phyloP scores from a whole-genome alignment of 768 basidiomycete species.

The Mycena capillaripes region DNA sequence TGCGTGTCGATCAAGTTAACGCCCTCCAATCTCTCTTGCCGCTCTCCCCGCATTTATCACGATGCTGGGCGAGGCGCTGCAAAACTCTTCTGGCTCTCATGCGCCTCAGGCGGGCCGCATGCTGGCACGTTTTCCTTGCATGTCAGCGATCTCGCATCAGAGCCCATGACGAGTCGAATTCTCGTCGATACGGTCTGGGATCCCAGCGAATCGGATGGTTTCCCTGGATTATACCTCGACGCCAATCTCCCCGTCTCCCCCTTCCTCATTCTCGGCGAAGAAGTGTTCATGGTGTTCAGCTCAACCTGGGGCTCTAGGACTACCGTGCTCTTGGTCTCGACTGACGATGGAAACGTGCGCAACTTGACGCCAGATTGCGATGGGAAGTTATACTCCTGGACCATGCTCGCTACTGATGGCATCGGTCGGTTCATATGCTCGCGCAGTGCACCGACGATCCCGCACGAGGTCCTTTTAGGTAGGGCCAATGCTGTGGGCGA shows the following conservation, averaged over 20 bases:
- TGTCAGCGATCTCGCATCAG: slow-evolving; percentile 49
- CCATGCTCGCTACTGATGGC: slow-evolving; percentile 65
- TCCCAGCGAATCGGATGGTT: slow-evolving; percentile 50
- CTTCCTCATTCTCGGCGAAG: slow-evolving; percentile 48
- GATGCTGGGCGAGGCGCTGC: slow-evolving; percentile 39
- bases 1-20: slow-evolving; percentile 56
- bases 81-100: slow-evolving; percentile 67
- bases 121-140: slow-evolving; percentile 68
- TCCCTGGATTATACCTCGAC: slow-evolving; percentile 74
- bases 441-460: slow-evolving; percentile 62
- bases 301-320: slow-evolving; percentile 69
- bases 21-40: slow-evolving; percentile 59
- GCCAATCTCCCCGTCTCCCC: slow-evolving; percentile 59
- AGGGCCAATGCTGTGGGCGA: slow-evolving; percentile 43
- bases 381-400: slow-evolving; percentile 63
- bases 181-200: slow-evolving; percentile 61
- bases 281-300: slow-evolving; percentile 54
- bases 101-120: slow-evolving; percentile 70
- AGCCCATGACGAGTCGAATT: slow-evolving; percentile 30
- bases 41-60: slow-evolving; percentile 68
- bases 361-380: slow-evolving; percentile 59
- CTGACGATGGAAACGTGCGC: slow-evolving; percentile 54
- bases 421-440: slow-evolving; percentile 57
- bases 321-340: slow-evolving; percentile 63
- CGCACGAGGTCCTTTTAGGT: slow-evolving; percentile 66